phyloP scores from a whole-genome alignment of 768 basidiomycete genomes.

The Dioszegia crocea region DNA sequence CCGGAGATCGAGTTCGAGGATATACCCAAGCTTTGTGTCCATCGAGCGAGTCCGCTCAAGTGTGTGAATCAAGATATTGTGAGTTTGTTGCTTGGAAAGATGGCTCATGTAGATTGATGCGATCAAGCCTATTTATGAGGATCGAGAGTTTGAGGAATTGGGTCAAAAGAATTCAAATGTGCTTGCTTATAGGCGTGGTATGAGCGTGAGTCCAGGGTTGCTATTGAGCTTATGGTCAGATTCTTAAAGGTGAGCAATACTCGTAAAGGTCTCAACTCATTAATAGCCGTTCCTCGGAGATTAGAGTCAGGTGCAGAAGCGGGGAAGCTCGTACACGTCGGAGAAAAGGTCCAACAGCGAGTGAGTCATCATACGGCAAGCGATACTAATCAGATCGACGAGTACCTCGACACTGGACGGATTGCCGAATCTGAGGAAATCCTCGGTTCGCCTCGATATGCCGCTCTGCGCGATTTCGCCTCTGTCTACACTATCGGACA shows the following conservation, averaged over 20 bases:
- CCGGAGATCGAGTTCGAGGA: slow-evolving; percentile 34
- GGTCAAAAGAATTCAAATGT: slow-evolving; percentile 48
- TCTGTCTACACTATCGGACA: slow-evolving; percentile 47
- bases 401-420: slow-evolving; percentile 37
- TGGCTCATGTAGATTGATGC: slow-evolving; percentile 37
- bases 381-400: slow-evolving; percentile 39
- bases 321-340: slow-evolving; percentile 33
- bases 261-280: background rate
- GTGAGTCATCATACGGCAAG: slow-evolving; percentile 16
- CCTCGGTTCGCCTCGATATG: slow-evolving; percentile 32
- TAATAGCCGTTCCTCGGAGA: slow-evolving; percentile 42
- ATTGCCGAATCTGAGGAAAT: slow-evolving; percentile 41
- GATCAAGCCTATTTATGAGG: slow-evolving; percentile 45
- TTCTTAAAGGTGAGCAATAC: slow-evolving; percentile 21
- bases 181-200: slow-evolving; percentile 45
- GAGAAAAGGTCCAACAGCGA: slow-evolving; percentile 44
- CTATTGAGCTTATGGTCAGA: slow-evolving; percentile 16
- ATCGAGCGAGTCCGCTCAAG: slow-evolving; percentile 38
- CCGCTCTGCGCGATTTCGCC: slow-evolving; percentile 38
- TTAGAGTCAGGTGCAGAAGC: slow-evolving; percentile 46
- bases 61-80: slow-evolving; percentile 50
- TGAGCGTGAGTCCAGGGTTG: slow-evolving; percentile 35
- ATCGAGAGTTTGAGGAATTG: slow-evolving; percentile 42
- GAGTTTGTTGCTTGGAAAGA: slow-evolving; percentile 10
- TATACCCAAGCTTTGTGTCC: slow-evolving; percentile 36